Base-by-base conservation (phyloP, 1,284 basidiomycete genomes). In the Malassezia arunalokei region DNA sequence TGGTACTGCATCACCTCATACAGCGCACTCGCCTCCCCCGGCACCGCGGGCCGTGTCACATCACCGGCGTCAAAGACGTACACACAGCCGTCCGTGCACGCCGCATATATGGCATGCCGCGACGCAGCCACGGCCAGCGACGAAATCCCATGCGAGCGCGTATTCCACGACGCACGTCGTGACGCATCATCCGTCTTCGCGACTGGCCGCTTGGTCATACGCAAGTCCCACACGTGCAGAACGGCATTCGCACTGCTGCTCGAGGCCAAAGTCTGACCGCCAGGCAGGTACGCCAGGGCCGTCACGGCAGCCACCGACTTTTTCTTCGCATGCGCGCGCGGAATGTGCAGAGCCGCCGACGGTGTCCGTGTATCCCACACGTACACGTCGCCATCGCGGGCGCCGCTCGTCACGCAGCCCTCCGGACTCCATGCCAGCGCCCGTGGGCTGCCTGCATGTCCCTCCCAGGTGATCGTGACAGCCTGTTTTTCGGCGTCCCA, bases 141-240 rank as follows among this genome's bases (percentile, higher is more conserved):
- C 24, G 68, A 69, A 3, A 72, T 43, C 33, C 69, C 69, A 37
- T 72, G 69, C 6, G 66, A 38, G 28, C 69, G 58, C 5, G 49
- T 50, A 27, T 54, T 53, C 17, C 43, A 20, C 9, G 54, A 42
- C 15, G 42, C 15, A n/a, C 53, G 50, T 8, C 54, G 20, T 12
- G 64, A 64, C 3, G 60, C 20, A 32, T 64, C 62, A 1, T 54
- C 47, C 3, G 55, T 64, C 30, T 5, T 12, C 11, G 35, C 17
- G 27, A 24, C 29, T 27, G 27, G 28, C 1, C 30, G 32, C 12
- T n/a, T n/a, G 24, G 40, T 33, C 45, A 38, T 35, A 17, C 68
- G 63, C 47, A 65, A 58, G 31, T 72, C 70, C 70, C 70, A 72
- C 28, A 65, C 51, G 40, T 69, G 67, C 53, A 72, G 51, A 32